Base-by-base conservation (phyloP, 345 rosid genomes). In the Corchorus capsularis region DNA sequence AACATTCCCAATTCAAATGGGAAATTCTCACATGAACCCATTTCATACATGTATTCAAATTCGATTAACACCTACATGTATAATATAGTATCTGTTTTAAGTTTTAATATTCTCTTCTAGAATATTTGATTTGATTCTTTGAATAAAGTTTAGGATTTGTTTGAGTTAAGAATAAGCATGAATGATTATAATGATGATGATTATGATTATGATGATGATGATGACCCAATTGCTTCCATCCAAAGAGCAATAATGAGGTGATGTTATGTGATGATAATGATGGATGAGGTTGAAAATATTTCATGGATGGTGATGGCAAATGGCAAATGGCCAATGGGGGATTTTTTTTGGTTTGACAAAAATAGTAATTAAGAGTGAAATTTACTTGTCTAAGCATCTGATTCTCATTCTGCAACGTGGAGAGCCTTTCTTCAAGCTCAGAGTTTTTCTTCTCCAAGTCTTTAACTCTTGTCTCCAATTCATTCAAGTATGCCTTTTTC, bases 381-480 rank as follows among this genome's bases (percentile, higher is more conserved):
- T 85, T 4, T 87, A 95, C 99, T 10, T 90, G 98, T 92, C 99
- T 88, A 74, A 96, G 98, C 99, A 96, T 96, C 79, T 93, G 98
- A 67, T 96, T 96, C 90, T 96, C 99, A 67, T 96, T 96, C 77
- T 92, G 98, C 81, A 92, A 77, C 32, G 99, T 96, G 77, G 98
- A 94, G 22, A 92, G 90, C 75, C 86, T 86, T 85, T 96, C 99
- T 62, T 94, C 95, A 76, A 94, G 93, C 81, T 94, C 95, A 16
- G 97, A 91, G 88, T 96, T 96, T 74, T 86, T 91, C 85, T 82
- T 91, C 88, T 92, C 97, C 88, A 94, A 85, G 75, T 92, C 95
- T 90, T 85, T 86, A 69, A 90, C 96, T 88, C 87, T 92, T 6
- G 71, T 75, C 80, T 96, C 98, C 87, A 96, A 79, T 20, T 91